Percentiles rank a stretch among this genome's conserved stretches.
Conservation (phyloP, 345 rosid genomes). For the Pistacia atlantica region DNA sequence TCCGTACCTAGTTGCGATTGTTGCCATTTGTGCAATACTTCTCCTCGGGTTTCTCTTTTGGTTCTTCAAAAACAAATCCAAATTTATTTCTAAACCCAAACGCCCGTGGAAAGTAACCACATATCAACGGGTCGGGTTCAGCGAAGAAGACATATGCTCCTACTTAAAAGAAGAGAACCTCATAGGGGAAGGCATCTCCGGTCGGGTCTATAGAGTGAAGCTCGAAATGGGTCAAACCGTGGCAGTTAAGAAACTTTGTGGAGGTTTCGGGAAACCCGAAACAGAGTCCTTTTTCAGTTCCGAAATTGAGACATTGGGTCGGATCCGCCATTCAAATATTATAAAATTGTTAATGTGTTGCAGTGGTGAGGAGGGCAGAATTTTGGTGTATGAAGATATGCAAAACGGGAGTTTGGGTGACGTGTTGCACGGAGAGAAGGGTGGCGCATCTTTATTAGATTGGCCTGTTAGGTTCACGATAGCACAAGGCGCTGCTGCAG, state of each 20-base stretch:
- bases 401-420: constrained; percentile 81
- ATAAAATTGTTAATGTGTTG: constrained; percentile 60
- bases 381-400: constrained; percentile 71
- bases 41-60: constrained; percentile 45
- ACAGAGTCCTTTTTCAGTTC: constrained; percentile 43
- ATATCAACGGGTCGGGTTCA: constrained; percentile 61
- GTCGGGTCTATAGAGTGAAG: constrained; percentile 57
- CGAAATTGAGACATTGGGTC: constrained; percentile 63
- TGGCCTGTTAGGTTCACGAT: constrained; percentile 55
- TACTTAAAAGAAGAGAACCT: constrained; percentile 45
- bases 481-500: constrained; percentile 65
- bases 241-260: constrained; percentile 70
- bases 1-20: constrained; percentile 24
- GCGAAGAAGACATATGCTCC: constrained; percentile 43
- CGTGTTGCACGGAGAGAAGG: constrained; percentile 48
- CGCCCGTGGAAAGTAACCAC: constrained; percentile 41
- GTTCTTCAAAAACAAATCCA: constrained; percentile 40
- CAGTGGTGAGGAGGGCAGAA: constrained; percentile 41
- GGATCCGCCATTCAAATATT: constrained; percentile 63
- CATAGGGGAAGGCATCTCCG: constrained; percentile 71
- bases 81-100: constrained; percentile 33
- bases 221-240: constrained; percentile 54
- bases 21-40: constrained; percentile 34
- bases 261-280: constrained; percentile 17
- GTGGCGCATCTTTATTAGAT: constrained; percentile 30